phyloP scores from a whole-genome alignment of 495 filamentous ascomycete genomes.

The Aspergillus ellipticus region DNA sequence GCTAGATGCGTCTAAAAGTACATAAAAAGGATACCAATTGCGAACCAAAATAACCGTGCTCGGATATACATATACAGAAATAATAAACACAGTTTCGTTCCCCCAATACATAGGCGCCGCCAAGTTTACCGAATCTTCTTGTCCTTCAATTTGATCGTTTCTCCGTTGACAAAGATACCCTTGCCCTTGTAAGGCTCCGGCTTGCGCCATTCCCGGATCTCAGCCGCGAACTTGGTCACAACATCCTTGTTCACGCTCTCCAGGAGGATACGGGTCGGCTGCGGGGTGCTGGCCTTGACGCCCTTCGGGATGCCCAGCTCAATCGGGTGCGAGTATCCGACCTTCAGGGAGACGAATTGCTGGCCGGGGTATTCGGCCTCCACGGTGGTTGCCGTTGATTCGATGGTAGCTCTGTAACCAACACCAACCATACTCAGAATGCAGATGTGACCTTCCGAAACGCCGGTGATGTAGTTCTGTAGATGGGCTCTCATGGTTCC shows the following conservation, averaged over 20 bases:
- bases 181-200: conserved; percentile 99
- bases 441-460: conserved; percentile 92
- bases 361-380: conserved; percentile 70
- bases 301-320: conserved; percentile 80
- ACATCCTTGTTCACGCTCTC: conserved; percentile 82
- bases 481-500: conserved; percentile 87
- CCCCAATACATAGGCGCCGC: conserved; percentile 17
- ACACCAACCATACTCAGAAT: conserved; percentile 94
- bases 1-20: conserved; percentile 41
- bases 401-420: conserved; percentile 86
- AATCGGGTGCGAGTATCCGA: conserved; percentile 93
- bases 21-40: conserved; percentile 24
- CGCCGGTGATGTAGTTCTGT: conserved; percentile 83
- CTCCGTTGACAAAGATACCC: conserved; percentile 95
- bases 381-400: conserved; percentile 66
- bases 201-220: conserved; percentile 79
- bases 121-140: conserved; percentile 90
- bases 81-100: conserved; percentile 18
- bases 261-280: conserved; percentile 89
- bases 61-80: conserved; percentile 43
- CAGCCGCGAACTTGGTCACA: conserved; percentile 85
- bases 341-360: conserved; percentile 84
- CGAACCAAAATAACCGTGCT: conserved; percentile 22
- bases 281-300: conserved; percentile 81
- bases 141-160: conserved; percentile 95